A percentile compares a stretch with the other conserved stretches of the same genome.
Evolutionary conservation across 1,139 yeast species (phyloP).

Genomic region (Trichomonascaceae sp.): DNA sequence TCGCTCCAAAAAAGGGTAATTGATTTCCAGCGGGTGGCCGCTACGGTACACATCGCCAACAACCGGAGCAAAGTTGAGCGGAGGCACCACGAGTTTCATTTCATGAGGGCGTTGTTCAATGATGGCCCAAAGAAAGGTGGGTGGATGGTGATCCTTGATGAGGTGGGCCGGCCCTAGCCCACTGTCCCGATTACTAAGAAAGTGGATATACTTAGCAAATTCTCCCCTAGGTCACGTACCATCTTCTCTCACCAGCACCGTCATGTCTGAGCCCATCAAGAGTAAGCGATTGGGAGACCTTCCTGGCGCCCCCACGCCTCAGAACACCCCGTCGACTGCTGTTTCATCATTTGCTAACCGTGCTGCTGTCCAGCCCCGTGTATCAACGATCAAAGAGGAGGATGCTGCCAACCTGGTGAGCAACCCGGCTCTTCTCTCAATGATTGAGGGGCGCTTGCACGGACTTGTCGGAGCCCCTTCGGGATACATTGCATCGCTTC

Average conservation of each 20-base stretch:
- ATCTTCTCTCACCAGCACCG: too few species aligned
- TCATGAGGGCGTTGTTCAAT: neutral
- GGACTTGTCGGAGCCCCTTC: conserved; percentile 74
- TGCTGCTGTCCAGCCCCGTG: conserved; percentile 42
- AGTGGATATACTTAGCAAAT: too few species aligned
- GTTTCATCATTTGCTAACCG: conserved; percentile 60
- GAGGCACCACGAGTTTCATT: conserved; percentile 56
- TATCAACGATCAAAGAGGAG: conserved; percentile 70
- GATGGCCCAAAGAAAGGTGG: neutral
- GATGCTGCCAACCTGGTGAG: conserved; percentile 41
- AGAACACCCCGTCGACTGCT: conserved; percentile 91
- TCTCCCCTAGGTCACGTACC: too few species aligned
- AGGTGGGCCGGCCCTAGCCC: too few species aligned
- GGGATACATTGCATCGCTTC: conserved; percentile 72
- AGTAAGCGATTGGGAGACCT: conserved; percentile 52
- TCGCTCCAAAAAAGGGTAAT: conserved; percentile 63
- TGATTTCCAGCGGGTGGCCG: conserved; percentile 85
- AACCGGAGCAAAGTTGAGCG: conserved; percentile 78
- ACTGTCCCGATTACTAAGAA: too few species aligned
- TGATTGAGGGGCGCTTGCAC: conserved; percentile 87
- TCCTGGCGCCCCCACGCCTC: conserved; percentile 96
- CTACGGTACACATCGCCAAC: conserved; percentile 80
- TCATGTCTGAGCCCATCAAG: conserved; percentile 59
- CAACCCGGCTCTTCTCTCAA: conserved; percentile 65
- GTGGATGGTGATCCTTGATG: too few species aligned